phyloP scores from a whole-genome alignment of 352 stramenopile genomes.

The Phytopythium kandeliae region DNA sequence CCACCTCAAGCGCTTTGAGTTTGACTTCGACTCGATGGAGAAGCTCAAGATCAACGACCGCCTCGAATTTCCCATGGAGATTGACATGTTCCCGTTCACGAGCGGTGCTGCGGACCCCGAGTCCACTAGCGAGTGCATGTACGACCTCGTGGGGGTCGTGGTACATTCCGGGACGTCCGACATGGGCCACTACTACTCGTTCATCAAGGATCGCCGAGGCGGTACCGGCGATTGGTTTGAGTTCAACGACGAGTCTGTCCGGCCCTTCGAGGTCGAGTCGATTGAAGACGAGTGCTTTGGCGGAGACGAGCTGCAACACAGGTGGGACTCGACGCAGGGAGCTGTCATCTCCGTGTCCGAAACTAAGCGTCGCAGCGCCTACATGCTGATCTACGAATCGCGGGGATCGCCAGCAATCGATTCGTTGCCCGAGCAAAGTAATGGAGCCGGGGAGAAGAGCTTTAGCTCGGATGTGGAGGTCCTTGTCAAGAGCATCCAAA shows the following conservation, averaged over 20 bases:
- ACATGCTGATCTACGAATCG: conserved; percentile 76
- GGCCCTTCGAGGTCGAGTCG: conserved; percentile 64
- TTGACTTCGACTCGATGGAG: conserved; percentile 87
- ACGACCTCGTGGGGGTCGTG: conserved; percentile 89
- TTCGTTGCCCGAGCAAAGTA: background rate
- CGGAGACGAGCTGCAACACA: conserved; percentile 67
- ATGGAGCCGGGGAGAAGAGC: background rate
- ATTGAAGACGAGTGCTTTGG: conserved; percentile 89
- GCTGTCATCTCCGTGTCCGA: conserved; percentile 31
- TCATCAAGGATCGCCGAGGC: conserved; percentile 71
- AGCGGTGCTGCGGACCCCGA: conserved; percentile 29
- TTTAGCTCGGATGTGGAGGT: conserved; percentile 8
- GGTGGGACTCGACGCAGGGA: conserved; percentile 34
- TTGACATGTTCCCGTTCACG: conserved; percentile 91
- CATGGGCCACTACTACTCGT: conserved; percentile 94
- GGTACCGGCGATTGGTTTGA: conserved; percentile 70
- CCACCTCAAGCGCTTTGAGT: conserved; percentile 86
- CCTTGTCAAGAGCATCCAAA: conserved; percentile 14
- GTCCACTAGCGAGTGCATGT: conserved; percentile 31
- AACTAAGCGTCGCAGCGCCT: conserved; percentile 63
- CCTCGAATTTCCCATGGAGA: conserved; percentile 74
- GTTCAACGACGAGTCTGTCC: conserved; percentile 91
- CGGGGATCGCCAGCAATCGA: conserved; percentile 3
- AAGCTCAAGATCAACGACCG: conserved; percentile 87
- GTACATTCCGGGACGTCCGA: conserved; percentile 91